Base-by-base conservation (phyloP, 805 yeast genomes). In the Candida railenensis region DNA sequence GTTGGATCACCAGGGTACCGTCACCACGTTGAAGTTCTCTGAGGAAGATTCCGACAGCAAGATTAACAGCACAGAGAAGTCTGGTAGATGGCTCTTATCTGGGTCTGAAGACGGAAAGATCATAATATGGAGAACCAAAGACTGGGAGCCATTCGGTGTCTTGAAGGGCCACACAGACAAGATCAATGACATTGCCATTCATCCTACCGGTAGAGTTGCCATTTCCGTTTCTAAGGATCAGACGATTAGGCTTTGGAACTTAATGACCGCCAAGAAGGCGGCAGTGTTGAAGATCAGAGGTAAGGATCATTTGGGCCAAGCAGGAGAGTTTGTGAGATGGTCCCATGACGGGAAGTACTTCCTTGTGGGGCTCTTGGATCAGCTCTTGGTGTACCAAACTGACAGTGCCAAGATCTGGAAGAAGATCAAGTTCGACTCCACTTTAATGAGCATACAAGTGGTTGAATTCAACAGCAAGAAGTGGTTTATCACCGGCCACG, bases 181-280 rank as follows among this genome's bases (percentile, higher is more conserved):
- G 44, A 79, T 94, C 37, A 87, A 85, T 54, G 98, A 90, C 63
- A 58, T 94, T 37, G 86, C 90, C 22, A 86, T 94, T 34, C 99
- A 94, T 65, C 95, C 96, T 15, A 75, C 89, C 3, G 96, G 96
- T 12, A 79, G 89, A 67, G 82, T 94, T 47, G 97, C 97, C 4
- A 79, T 94, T 22, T 85, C 95, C 49, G 96, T 90, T 3, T 88
- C 95, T 48, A 83, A 79, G 22, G 99, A 94, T 65, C 80, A 80
- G 51, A 86, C 96, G 4, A 76, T 94, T 33, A 76, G 92, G 59
- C 74, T 94, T 48, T 94, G 99, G 99, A 94, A 94, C 62, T 73
- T 94, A 53, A 92, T 94, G 98, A 92, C 97, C 1, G 94, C 89
- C 12, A 87, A 88, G 62, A 91, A 90, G 66, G 98, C 98, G 16